Base-by-base conservation (phyloP, 768 basidiomycete species). In the Trametes elegans region DNA sequence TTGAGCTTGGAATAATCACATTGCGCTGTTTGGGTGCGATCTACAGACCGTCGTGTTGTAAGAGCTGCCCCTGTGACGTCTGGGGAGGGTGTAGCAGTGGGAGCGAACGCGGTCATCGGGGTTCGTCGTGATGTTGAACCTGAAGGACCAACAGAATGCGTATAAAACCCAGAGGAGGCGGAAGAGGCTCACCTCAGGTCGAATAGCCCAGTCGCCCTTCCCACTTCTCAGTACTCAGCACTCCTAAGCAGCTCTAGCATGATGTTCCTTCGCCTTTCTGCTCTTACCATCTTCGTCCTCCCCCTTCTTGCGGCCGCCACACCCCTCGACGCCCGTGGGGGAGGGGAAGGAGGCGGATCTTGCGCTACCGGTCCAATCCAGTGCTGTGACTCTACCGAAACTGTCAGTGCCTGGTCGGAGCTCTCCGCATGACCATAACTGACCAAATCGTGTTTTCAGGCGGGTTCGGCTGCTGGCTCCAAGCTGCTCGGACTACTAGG, bases 401-500 rank as follows among this genome's bases (percentile, higher is more conserved):
- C n/a, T n/a, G n/a, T n/a, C n/a, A n/a, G n/a, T n/a, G n/a, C n/a
- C n/a, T n/a, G n/a, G n/a, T n/a, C n/a, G n/a, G n/a, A n/a, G n/a
- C n/a, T n/a, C n/a, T n/a, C n/a, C n/a, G n/a, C n/a, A n/a, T n/a
- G n/a, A n/a, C n/a, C n/a, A n/a, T n/a, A n/a, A n/a, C n/a, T n/a
- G n/a, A n/a, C n/a, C n/a, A n/a, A n/a, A n/a, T n/a, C n/a, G n/a
- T n/a, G n/a, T n/a, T n/a, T n/a, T 5, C 34, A 43, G 41, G 49
- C 56, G 8, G 23, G n/a, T 24, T 31, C 21, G 27, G 19, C 35
- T 5, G 18, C 27, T 16, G 49, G 21, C 35, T 28, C 35, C 7
- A 18, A 18, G 3, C 41, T 54, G 19, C 44, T 63, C 29, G 58
- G 49, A n/a, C 39, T 55, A 13, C 27, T 62, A 4, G 63, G 62